Percentiles rank a stretch among this genome's conserved stretches.
Conservation (phyloP, 441 rosid genomes). For the Metrosideros polymorpha region DNA sequence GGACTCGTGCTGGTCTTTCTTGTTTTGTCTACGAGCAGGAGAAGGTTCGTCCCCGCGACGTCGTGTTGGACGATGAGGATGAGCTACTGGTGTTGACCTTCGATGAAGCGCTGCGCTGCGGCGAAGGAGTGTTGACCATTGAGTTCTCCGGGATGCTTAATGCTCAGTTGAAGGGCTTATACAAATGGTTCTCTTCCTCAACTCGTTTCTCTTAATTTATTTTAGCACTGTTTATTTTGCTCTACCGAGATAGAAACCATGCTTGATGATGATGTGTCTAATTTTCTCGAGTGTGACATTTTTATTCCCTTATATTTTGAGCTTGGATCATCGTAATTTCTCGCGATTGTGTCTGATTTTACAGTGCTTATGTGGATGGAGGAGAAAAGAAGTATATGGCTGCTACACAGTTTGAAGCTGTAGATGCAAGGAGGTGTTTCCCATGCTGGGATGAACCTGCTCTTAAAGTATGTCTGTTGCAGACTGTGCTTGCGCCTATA, state of each 20-base stretch:
- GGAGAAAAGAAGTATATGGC: conserved; percentile 32
- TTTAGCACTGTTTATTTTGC: background rate
- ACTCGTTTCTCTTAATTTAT: background rate
- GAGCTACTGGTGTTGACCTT: conserved; percentile 31
- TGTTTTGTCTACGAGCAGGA: background rate
- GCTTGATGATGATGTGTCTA: background rate
- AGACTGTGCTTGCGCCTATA: background rate
- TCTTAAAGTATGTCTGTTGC: conserved; percentile 15
- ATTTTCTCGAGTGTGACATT: too few species aligned
- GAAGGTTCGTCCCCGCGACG: conserved; percentile 16
- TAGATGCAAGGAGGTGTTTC: conserved; percentile 30
- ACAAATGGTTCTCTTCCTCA: conserved; percentile 17
- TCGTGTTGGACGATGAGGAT: conserved; percentile 24
- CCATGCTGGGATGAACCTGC: conserved; percentile 52
- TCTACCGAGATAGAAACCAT: background rate
- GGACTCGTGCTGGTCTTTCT: background rate
- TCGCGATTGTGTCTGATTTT: background rate
- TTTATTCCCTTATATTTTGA: background rate
- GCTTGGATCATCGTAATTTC: background rate
- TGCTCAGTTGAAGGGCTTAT: conserved; percentile 28
- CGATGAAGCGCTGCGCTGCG: conserved; percentile 17
- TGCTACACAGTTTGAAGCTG: conserved; percentile 35
- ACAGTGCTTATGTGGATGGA: conserved; percentile 20
- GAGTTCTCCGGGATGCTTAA: conserved; percentile 26
- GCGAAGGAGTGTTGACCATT: conserved; percentile 24